A percentile compares a stretch with the other conserved stretches of the same genome.
Evolutionary conservation across 345 rosid genomes (phyloP).

Genomic region (Clausena lansium): DNA sequence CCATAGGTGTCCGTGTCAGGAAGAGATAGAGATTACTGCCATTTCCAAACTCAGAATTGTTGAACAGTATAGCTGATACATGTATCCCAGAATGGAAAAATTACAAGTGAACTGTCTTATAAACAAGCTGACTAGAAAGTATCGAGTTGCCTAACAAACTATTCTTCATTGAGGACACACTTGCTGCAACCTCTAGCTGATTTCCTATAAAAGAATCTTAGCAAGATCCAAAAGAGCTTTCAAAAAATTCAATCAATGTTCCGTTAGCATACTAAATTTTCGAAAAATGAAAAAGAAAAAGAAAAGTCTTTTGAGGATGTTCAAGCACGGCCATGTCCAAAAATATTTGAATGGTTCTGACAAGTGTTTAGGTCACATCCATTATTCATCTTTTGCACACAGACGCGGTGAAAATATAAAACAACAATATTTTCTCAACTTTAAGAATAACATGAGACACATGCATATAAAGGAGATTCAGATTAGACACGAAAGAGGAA

Average conservation of each 20-base stretch:
- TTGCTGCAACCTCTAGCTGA: slow-evolving; percentile 14
- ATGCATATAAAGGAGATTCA: background rate
- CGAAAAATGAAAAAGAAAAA: background rate
- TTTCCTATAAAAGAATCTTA: slow-evolving; percentile 22
- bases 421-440: background rate
- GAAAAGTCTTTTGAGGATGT: background rate
- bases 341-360: background rate
- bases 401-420: slow-evolving; percentile 57
- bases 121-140: background rate
- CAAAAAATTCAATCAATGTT: background rate
- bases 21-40: background rate
- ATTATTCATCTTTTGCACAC: slow-evolving; percentile 68
- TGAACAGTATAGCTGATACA: background rate
- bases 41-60: background rate
- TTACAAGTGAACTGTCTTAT: background rate
- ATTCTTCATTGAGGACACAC: slow-evolving; percentile 1
- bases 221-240: slow-evolving; percentile 4
- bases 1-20: too few species aligned
- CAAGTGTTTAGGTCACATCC: slow-evolving; percentile 4
- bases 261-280: background rate
- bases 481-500: background rate
- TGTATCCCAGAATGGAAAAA: background rate
- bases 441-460: slow-evolving; percentile 1
- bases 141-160: background rate
- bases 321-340: background rate